phyloP scores from a whole-genome alignment of 2,329 filamentous ascomycete genomes.

The Ceratocystis variospora region DNA sequence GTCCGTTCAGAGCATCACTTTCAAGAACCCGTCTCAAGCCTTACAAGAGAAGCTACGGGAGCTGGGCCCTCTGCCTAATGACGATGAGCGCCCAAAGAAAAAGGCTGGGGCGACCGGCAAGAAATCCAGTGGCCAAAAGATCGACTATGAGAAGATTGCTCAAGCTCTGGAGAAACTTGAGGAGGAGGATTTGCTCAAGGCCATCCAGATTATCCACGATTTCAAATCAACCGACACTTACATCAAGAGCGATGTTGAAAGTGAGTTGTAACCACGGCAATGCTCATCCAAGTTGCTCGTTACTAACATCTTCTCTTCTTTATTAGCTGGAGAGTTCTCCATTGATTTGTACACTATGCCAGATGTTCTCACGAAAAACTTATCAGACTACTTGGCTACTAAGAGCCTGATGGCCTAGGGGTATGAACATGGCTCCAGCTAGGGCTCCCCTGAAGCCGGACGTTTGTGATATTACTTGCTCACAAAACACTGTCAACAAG shows the following conservation, averaged over 20 bases:
- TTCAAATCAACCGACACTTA: conserved; percentile 90
- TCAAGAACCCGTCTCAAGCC: conserved; percentile 87
- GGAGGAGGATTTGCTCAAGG: conserved; percentile 85
- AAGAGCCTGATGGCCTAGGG: conserved; percentile 11
- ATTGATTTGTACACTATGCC: conserved; percentile 97
- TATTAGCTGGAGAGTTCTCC: conserved; percentile 78
- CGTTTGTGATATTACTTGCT: not conserved
- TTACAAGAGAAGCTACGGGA: conserved; percentile 67
- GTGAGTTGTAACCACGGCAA: conserved; percentile 38
- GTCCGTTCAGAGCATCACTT: conserved; percentile 62
- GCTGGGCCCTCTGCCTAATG: conserved; percentile 70
- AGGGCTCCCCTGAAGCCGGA: not conserved
- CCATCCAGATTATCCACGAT: conserved; percentile 97
- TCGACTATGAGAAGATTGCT: conserved; percentile 91
- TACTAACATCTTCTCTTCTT: conserved; percentile 20
- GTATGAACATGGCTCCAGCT: not conserved
- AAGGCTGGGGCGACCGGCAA: conserved; percentile 52
- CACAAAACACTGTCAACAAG: not conserved
- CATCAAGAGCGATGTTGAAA: conserved; percentile 92
- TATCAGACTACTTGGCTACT: conserved; percentile 67
- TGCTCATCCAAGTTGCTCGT: not conserved
- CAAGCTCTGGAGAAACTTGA: conserved; percentile 77
- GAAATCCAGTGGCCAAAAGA: conserved; percentile 64
- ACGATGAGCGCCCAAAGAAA: conserved; percentile 45
- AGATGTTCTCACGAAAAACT: conserved; percentile 74